Conservation (phyloP, 768 basidiomycete genomes). For the Podaxis pistillaris region DNA sequence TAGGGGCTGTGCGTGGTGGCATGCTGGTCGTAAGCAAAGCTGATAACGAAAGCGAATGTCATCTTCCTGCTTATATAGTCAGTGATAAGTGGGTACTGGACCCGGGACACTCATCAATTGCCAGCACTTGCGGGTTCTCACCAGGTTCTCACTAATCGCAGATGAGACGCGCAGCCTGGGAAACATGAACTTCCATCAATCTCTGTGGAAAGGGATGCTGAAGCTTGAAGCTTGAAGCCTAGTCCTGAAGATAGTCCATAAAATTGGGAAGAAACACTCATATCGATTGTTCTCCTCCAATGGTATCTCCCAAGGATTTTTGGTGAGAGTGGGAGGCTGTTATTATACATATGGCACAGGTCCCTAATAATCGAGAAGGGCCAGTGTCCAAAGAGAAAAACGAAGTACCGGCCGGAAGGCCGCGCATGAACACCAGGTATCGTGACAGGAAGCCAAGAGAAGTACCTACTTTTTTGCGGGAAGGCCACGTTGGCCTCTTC, state of each 20-base stretch:
- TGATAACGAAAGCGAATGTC: neutral
- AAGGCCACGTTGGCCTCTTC: neutral
- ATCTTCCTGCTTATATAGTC: conserved; percentile 3
- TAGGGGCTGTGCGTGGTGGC: conserved; percentile 37
- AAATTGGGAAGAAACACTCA: neutral
- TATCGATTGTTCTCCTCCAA: neutral
- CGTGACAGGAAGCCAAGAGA: neutral
- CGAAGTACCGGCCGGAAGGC: neutral
- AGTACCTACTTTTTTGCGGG: neutral
- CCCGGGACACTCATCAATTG: conserved; percentile 4
- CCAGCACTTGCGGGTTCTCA: neutral
- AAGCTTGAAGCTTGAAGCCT: neutral
- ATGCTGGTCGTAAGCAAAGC: conserved; percentile 24
- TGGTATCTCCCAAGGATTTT: neutral
- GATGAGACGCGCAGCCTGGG: neutral
- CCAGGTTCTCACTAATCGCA: conserved; percentile 4
- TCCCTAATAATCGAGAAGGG: neutral
- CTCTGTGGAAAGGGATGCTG: neutral
- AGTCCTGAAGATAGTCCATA: neutral
- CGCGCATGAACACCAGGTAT: neutral
- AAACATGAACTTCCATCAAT: neutral
- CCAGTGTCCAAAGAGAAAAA: neutral
- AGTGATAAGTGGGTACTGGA: neutral
- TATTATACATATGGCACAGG: neutral
- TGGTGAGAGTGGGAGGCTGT: neutral